Percentiles rank a stretch among this genome's conserved stretches.
These are phyloP conservation scores for Dictyostelium citrinum DNA, from an alignment of 78 protist genomes.

Conservation along the genomic window DNA sequence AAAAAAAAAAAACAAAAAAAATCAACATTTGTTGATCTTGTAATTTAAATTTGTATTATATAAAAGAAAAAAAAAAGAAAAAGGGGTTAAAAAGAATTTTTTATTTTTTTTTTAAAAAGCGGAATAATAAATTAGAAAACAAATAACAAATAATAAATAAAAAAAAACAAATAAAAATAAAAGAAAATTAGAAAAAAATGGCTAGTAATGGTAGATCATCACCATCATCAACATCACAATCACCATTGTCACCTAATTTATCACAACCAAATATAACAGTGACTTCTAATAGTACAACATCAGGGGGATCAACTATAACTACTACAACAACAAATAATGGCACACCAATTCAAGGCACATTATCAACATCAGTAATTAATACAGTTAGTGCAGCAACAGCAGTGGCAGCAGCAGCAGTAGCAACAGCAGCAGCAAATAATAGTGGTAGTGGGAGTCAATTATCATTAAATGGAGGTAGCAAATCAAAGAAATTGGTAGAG, in stretches of 20 bases:
- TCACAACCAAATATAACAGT: background rate
- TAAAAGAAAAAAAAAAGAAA: background rate
- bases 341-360: background rate
- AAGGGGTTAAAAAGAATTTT: background rate
- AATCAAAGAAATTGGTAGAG: slow-evolving; percentile 57
- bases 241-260: background rate
- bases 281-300: background rate
- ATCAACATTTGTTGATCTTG: background rate
- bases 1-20: background rate
- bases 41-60: background rate
- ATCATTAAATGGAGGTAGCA: background rate
- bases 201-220: background rate
- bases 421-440: background rate
- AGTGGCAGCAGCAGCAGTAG: slow-evolving; percentile 7
- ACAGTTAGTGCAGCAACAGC: slow-evolving; percentile 11
- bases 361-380: slow-evolving; percentile 7
- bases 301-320: background rate
- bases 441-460: background rate
- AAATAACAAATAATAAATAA: too few relatives aligned
- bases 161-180: too few relatives aligned
- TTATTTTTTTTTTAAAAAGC: too few relatives aligned
- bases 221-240: slow-evolving; percentile 12
- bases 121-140: too few relatives aligned
- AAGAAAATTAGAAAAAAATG: too few relatives aligned
- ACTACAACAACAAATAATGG: background rate